Percentiles rank a stretch among this genome's conserved stretches.
phyloP scores from a whole-genome alignment of 257 asterid genomes.

The Penstemon davidsonii region DNA sequence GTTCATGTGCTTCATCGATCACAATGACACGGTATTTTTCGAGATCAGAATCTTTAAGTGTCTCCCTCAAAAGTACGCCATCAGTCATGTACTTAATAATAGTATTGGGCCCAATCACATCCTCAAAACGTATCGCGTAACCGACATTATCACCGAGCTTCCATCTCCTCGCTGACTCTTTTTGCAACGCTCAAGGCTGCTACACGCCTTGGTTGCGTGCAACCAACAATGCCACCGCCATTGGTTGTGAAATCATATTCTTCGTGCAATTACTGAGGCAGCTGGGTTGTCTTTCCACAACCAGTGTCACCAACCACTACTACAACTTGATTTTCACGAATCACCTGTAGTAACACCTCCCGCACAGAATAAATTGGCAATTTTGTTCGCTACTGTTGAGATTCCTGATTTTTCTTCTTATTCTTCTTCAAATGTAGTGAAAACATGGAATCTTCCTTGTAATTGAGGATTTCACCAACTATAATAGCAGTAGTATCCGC shows the following conservation, averaged over 20 bases:
- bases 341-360: constrained; percentile 92
- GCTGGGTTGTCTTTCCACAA: constrained; percentile 94
- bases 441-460: constrained; percentile 88
- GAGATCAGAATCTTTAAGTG: constrained; percentile 84
- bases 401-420: constrained; percentile 66
- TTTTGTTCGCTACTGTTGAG: constrained; percentile 75
- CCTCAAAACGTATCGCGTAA: constrained; percentile 95
- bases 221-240: constrained; percentile 61
- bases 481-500: constrained; percentile 76
- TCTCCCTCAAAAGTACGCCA: constrained; percentile 92
- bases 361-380: constrained; percentile 92
- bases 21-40: constrained; percentile 81
- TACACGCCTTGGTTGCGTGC: constrained; percentile 98
- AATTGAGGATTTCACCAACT: constrained; percentile 94
- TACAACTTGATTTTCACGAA: constrained; percentile 94
- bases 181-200: constrained; percentile 98
- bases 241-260: constrained; percentile 65
- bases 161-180: constrained; percentile 97
- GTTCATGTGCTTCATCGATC: constrained; percentile 98
- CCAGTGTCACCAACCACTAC: constrained; percentile 99
- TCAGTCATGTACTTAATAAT: constrained; percentile 97
- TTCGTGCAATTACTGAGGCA: constrained; percentile 95
- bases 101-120: constrained; percentile 82
- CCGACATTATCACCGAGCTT: constrained; percentile 88
- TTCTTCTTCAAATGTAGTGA: constrained; percentile 85